phyloP scores from a whole-genome alignment of 805 yeast species.

The Candida manassasensis region DNA sequence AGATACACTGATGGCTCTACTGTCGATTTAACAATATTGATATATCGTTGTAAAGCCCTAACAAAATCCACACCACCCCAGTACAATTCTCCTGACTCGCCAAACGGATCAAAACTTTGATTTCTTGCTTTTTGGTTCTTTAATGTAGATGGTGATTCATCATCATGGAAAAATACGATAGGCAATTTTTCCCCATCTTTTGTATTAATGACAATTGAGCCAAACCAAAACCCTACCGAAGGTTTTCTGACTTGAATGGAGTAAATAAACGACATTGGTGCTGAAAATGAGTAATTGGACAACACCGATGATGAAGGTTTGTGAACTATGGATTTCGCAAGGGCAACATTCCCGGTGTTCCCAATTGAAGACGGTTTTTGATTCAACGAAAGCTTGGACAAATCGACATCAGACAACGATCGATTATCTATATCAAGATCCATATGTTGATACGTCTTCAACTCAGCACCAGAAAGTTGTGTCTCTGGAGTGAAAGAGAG shows the following conservation, averaged over 20 bases:
- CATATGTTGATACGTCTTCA: constrained; percentile 41
- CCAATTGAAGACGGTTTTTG: too few relatives aligned
- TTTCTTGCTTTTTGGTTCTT: constrained; percentile 55
- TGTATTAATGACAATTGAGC: constrained; percentile 74
- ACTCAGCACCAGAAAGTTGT: constrained; percentile 42
- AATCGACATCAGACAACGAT: neutral
- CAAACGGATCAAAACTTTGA: constrained; percentile 72
- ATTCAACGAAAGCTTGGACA: too few relatives aligned
- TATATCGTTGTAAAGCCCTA: constrained; percentile 46
- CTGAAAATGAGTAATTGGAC: constrained; percentile 64
- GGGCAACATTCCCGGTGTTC: constrained; percentile 1
- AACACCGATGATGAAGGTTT: constrained; percentile 51
- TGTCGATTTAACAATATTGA: constrained; percentile 63
- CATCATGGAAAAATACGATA: constrained; percentile 88
- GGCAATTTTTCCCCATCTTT: constrained; percentile 68
- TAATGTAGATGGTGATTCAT: constrained; percentile 71
- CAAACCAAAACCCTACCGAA: constrained; percentile 86
- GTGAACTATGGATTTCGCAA: constrained; percentile 29
- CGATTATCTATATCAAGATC: constrained; percentile 32
- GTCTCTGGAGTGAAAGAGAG: constrained; percentile 68
- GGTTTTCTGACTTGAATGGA: constrained; percentile 84
- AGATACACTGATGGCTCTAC: constrained; percentile 69
- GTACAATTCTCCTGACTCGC: constrained; percentile 47
- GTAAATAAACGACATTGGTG: constrained; percentile 56
- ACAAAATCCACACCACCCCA: constrained; percentile 93